These are phyloP conservation scores for Suillus luteus DNA, from an alignment of 768 basidiomycete species.

Conservation along the genomic window DNA sequence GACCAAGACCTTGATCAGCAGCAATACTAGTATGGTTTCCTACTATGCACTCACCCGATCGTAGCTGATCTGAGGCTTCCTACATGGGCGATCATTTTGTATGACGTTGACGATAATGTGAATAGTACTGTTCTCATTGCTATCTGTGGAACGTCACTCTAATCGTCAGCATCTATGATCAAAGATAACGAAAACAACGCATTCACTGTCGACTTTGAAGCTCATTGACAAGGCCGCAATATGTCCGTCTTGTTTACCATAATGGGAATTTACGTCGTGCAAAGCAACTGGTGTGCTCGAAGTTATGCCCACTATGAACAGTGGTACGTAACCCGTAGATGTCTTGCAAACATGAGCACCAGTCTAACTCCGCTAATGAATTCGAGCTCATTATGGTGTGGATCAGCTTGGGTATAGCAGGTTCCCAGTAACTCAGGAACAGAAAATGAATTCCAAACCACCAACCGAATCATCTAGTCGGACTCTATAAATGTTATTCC, in stretches of 20 bases:
- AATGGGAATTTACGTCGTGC: background rate
- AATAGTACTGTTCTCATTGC: background rate
- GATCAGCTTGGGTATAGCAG: background rate
- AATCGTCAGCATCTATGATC: background rate
- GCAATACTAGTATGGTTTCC: background rate
- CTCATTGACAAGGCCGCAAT: background rate
- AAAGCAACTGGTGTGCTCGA: background rate
- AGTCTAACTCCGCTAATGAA: background rate
- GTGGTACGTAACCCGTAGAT: background rate
- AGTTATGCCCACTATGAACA: background rate
- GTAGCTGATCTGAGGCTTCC: background rate
- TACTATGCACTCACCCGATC: background rate
- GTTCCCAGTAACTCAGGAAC: slow-evolving; percentile 1
- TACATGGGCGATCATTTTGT: background rate
- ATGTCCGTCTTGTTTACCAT: background rate
- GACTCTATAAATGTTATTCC: background rate
- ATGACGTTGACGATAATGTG: background rate
- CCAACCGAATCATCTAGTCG: background rate
- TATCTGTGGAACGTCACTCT: background rate
- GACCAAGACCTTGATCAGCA: background rate
- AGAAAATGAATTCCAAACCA: background rate
- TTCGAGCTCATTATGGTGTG: background rate
- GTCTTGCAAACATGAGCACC: background rate
- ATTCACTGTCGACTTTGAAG: background rate
- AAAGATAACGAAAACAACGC: background rate